Evolutionary conservation across 2,329 filamentous ascomycete species (phyloP).

Genomic region (Fusarium sp.): DNA sequence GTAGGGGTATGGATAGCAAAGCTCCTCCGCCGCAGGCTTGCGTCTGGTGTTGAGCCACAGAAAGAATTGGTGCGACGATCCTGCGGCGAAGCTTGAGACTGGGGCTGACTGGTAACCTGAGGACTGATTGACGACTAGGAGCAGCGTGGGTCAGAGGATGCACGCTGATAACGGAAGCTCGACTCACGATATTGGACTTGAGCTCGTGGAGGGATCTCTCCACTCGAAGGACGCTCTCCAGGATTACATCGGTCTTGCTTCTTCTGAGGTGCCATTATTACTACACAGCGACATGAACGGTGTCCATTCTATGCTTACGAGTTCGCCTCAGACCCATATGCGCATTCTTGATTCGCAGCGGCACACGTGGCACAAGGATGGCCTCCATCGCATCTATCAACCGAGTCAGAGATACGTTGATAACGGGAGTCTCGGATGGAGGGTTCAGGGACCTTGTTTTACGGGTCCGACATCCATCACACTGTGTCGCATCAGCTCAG

Average conservation of each 20-base stretch:
- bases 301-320: conserved; percentile 48
- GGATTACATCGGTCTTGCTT: conserved; percentile 64
- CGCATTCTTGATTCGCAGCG: conserved; percentile 53
- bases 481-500: conserved; percentile 47
- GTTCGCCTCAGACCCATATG: conserved; percentile 57
- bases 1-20: conserved; percentile 40
- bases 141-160: not conserved
- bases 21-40: conserved; percentile 37
- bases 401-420: conserved; percentile 12
- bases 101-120: conserved; percentile 18
- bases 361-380: conserved; percentile 57
- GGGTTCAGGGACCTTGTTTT: conserved; percentile 56
- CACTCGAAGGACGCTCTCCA: conserved; percentile 62
- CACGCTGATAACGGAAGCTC: no score
- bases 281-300: not conserved
- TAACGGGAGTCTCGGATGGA: not conserved
- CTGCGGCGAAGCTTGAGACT: conserved; percentile 33
- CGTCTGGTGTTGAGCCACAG: conserved; percentile 37
- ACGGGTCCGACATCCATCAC: conserved; percentile 59
- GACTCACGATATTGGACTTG: conserved; percentile 54
- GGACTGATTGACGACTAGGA: conserved; percentile 15
- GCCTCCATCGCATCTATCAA: conserved; percentile 59
- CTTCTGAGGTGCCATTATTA: conserved; percentile 47
- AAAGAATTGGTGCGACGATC: conserved; percentile 37
- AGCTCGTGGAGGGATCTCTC: conserved; percentile 61